Base-by-base conservation (phyloP, 2,329 filamentous ascomycete species). In the Chaetomium sp. region DNA sequence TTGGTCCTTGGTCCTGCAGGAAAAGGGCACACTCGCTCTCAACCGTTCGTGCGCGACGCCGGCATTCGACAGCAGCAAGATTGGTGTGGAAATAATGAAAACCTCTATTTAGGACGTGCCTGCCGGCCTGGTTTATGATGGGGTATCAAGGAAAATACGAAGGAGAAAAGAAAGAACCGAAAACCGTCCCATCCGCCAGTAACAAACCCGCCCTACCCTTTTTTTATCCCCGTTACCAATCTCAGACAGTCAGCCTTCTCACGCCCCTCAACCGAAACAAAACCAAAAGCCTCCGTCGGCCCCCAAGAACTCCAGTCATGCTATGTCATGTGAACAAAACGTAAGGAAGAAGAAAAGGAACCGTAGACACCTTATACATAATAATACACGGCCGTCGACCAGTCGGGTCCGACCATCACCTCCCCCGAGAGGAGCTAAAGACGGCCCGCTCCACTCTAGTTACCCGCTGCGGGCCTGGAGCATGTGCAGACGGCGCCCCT, bases 391-490 rank as follows among this genome's bases (percentile, higher is more conserved):
- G 31, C 33, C 31, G 27, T 31, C 13, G 7, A 13, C 29, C 12
- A 35, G 38, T 27, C 7, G 1, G 16, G 23, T 29, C 38, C 33
- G 16, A 47, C 12, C 16, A 4, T 27, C 49, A 7, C 25, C 35
- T 29, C 23, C 12, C 31, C 33, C 16, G 7, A 27, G 21, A 21
- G 8, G 13, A 16, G 3, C 19, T 8, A 23, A 21, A 27, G n/a
- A n/a, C 23, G 33, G 3, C 8, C 54, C 6, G 23, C 31, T 4
- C n/a, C 19, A 45, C 29, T 6, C 27, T 4, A 29, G 71, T 68
- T 69, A 77, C 68, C 65, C 75, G 71, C 71, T 78, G 64, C 76
- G 74, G 45, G 75, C 72, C 69, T 76, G 76, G 67, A 78, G 66
- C 9, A 79, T 62, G 12, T 77, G 75, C 54, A 78, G 66, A 50